Evolutionary conservation across 2,329 filamentous ascomycete genomes (phyloP).

Genomic region (Epichloe aotearoae): DNA sequence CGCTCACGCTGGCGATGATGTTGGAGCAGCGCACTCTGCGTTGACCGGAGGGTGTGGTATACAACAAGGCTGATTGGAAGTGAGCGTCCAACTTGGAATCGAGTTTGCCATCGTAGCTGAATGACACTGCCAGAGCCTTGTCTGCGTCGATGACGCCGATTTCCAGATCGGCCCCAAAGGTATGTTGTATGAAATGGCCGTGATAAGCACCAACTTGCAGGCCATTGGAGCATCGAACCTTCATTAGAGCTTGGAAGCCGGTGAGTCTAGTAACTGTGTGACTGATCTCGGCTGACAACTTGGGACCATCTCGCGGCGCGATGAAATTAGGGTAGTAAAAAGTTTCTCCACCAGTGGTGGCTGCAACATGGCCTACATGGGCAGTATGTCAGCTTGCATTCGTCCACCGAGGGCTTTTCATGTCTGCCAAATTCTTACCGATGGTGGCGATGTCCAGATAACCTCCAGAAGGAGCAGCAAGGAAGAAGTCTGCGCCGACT

Average conservation of each 20-base stretch:
- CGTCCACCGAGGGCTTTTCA: neutral
- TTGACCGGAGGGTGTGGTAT: conserved; percentile 83
- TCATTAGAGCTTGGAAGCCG: conserved; percentile 93
- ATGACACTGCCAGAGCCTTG: conserved; percentile 82
- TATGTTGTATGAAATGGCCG: conserved; percentile 92
- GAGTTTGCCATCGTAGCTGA: conserved; percentile 94
- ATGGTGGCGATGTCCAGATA: conserved; percentile 92
- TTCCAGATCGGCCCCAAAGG: conserved; percentile 86
- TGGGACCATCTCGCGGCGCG: conserved; percentile 68
- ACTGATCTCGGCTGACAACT: conserved; percentile 71
- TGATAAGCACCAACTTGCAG: conserved; percentile 89
- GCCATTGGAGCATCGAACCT: conserved; percentile 94
- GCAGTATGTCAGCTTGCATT: conserved; percentile 1
- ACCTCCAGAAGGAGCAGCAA: conserved; percentile 77
- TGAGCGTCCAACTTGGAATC: conserved; percentile 93
- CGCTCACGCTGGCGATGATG: conserved; percentile 81
- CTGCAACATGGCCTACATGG: conserved; percentile 58
- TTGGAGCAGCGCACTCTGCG: conserved; percentile 87
- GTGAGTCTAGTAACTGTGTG: conserved; percentile 83
- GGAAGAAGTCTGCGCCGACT: conserved; percentile 85
- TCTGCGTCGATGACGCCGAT: conserved; percentile 87
- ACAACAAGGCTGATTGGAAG: conserved; percentile 89
- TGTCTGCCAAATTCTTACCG: conserved; percentile 34
- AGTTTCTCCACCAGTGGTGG: conserved; percentile 91
- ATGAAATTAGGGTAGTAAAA: conserved; percentile 95